These are phyloP conservation scores for Epichloe gansuensis DNA, from an alignment of 2,329 filamentous ascomycete species.

Conservation along the genomic window DNA sequence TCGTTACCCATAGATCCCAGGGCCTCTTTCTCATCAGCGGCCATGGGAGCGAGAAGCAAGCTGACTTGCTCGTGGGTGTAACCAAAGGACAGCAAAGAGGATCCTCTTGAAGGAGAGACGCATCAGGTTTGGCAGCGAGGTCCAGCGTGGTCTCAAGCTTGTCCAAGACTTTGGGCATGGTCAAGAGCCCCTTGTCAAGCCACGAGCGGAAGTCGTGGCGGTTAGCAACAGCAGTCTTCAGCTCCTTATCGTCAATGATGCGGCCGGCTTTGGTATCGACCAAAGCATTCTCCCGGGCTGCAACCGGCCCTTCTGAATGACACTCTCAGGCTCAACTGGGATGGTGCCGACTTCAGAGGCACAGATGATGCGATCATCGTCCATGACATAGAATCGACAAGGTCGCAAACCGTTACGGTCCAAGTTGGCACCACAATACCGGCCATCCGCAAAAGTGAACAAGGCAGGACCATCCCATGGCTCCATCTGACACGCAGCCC, in stretches of 20 bases:
- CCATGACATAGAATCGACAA: constrained; percentile 93
- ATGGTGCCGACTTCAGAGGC: constrained; percentile 95
- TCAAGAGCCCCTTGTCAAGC: constrained; percentile 77
- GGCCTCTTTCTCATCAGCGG: constrained; percentile 92
- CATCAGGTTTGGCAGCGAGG: constrained; percentile 55
- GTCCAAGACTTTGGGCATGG: constrained; percentile 62
- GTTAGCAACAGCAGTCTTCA: constrained; percentile 79
- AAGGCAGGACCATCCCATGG: constrained; percentile 95
- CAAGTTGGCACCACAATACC: constrained; percentile 93
- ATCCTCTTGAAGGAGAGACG: constrained; percentile 67
- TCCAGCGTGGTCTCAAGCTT: constrained; percentile 48
- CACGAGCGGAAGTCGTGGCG: constrained; percentile 80
- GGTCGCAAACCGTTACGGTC: constrained; percentile 91
- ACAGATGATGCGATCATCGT: constrained; percentile 94
- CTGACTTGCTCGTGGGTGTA: constrained; percentile 95
- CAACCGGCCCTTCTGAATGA: constrained; percentile 85
- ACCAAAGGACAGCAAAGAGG: constrained; percentile 76
- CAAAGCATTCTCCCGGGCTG: constrained; percentile 94
- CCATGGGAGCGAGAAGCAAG: constrained; percentile 86
- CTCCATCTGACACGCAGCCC: constrained; percentile 98
- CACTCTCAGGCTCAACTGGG: constrained; percentile 74
- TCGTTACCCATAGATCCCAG: constrained; percentile 98
- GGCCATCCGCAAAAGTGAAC: constrained; percentile 92
- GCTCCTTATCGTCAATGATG: constrained; percentile 86
- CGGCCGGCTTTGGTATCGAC: constrained; percentile 83